These are phyloP conservation scores for Eustoma russellianum DNA, from an alignment of 257 asterid genomes.

Conservation along the genomic window DNA sequence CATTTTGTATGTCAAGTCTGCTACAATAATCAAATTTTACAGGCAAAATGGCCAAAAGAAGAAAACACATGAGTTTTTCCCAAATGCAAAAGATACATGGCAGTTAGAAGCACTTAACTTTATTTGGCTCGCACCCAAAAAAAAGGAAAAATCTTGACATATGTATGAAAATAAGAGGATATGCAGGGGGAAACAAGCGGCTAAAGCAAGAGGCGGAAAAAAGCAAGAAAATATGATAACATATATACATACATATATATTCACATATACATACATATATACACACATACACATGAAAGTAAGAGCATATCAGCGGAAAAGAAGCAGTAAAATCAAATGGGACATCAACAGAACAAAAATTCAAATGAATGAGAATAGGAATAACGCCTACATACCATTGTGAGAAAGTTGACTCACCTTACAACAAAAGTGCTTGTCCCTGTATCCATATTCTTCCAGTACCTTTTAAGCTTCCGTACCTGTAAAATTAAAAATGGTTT, in stretches of 20 bases:
- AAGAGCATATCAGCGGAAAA: neutral
- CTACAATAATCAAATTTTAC: too few species aligned
- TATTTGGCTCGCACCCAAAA: too few species aligned
- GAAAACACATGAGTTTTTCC: too few species aligned
- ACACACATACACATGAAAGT: neutral
- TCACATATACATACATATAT: too few species aligned
- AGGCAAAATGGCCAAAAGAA: too few species aligned
- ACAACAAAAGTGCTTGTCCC: slow-evolving; percentile 80
- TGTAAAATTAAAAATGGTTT: neutral
- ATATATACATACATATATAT: too few species aligned
- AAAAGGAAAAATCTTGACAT: too few species aligned
- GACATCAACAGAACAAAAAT: neutral
- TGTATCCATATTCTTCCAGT: slow-evolving; percentile 31
- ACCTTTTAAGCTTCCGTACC: slow-evolving; percentile 1
- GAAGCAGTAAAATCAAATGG: neutral
- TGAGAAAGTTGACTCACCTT: slow-evolving; percentile 81
- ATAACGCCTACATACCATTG: slow-evolving; percentile 44
- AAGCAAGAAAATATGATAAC: neutral
- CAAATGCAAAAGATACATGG: too few species aligned
- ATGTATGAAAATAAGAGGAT: too few species aligned
- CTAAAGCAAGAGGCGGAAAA: neutral
- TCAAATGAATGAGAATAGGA: slow-evolving; percentile 1
- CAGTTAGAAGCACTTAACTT: neutral
- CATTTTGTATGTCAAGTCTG: too few species aligned
- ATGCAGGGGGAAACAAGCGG: too few species aligned